These are phyloP conservation scores for Coemansia javaensis DNA, from an alignment of 192 early-diverging fungal genomes.

Conservation along the genomic window DNA sequence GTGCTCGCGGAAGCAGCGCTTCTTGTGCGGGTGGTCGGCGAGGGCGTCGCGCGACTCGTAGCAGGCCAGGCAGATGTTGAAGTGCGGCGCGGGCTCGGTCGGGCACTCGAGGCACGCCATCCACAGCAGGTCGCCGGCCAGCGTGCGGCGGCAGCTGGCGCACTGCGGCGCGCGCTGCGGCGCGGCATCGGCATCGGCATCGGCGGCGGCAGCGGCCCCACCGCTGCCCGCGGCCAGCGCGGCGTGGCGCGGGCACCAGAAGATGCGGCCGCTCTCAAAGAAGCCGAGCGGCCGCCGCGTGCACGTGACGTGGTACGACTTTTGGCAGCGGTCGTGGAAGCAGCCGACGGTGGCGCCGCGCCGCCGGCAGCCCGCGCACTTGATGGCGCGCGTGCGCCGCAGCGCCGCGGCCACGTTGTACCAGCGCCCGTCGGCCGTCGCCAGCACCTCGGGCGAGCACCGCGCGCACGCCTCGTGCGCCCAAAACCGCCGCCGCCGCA, in stretches of 20 bases:
- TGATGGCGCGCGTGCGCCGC: constrained; percentile 65
- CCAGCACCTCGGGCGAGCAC: constrained; percentile 81
- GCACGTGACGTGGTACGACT: constrained; percentile 79
- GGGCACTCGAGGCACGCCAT: constrained; percentile 46
- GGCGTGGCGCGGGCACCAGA: constrained; percentile 84
- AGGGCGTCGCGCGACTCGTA: constrained; percentile 43
- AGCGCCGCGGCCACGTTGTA: constrained; percentile 80
- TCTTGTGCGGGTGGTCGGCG: constrained; percentile 47
- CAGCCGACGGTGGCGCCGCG: constrained; percentile 85
- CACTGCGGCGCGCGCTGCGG: constrained; percentile 34
- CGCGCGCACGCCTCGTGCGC: constrained; percentile 78
- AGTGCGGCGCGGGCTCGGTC: constrained; percentile 13
- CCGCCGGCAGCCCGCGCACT: constrained; percentile 69
- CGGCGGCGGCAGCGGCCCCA: not conserved
- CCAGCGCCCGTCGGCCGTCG: constrained; percentile 64
- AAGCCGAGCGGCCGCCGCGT: constrained; percentile 63
- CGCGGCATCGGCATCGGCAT: constrained; percentile 4
- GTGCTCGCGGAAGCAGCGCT: constrained; percentile 50
- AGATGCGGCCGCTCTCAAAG: constrained; percentile 76
- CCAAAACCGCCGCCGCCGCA: constrained; percentile 66
- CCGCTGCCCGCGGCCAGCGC: constrained; percentile 1
- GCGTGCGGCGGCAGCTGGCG: constrained; percentile 22
- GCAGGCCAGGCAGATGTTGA: constrained; percentile 41
- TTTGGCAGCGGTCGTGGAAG: constrained; percentile 77
- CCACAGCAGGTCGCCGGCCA: constrained; percentile 41